Base-by-base conservation (phyloP, 2,329 filamentous ascomycete species). In the Fusarium sublunatum region DNA sequence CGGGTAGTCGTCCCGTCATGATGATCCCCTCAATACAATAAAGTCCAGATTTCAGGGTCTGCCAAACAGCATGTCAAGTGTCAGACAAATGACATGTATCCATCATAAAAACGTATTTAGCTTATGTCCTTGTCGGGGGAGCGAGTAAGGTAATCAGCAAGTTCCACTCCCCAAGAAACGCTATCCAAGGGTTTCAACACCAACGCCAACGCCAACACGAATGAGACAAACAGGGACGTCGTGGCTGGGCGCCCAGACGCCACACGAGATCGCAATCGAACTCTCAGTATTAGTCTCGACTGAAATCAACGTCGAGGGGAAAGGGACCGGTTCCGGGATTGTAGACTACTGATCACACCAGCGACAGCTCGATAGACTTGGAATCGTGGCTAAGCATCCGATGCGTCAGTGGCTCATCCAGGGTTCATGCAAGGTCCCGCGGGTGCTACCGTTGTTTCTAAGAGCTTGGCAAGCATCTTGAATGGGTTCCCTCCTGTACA, bases 281-380 rank as follows among this genome's bases (percentile, higher is more conserved):
- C 47, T 53, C 32, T 40, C 25, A 36, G 36, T 29, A 39, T 34
- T 69, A 61, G 65, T 13, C 44, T 57, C 64, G 68, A 67, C 68
- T 70, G 57, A 70, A 67, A 68, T 62, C 40, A 59, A 58, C 59
- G 66, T 69, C 68, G 58, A 68, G 29, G 32, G 28, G 44, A 36
- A 44, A 32, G 29, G 31, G 45, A 25, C 22, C n/a, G 34, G 32
- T 38, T 61, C 44, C 28, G 45, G 46, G 54, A 46, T 59, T 50
- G 51, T n/a, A 45, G 31, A 34, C 39, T 25, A 45, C 34, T 12
- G 31, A 39, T 28, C 35, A 24, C 24, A 15, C 5, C 45, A 42
- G 31, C 26, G 25, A 32, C 31, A 43, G 4, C 8, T 42, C 19
- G 25, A 46, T 22, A 19, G 15, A 25, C 9, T 32, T 40, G 55